Evolutionary conservation across 257 asterid genomes (phyloP).

Genomic region (Ocimum tenuiflorum): DNA sequence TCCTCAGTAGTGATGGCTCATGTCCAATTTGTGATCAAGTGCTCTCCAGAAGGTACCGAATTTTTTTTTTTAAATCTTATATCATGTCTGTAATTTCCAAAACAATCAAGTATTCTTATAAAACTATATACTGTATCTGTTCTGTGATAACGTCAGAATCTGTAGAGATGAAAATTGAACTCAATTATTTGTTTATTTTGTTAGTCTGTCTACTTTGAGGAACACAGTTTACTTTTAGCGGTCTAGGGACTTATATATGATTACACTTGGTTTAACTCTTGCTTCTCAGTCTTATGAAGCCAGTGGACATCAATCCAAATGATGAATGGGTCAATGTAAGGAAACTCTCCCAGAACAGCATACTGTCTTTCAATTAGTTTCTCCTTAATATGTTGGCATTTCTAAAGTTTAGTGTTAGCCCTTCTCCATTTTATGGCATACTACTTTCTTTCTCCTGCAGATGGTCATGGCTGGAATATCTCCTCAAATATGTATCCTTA

Average conservation of each 20-base stretch:
- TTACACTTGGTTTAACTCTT: constrained; percentile 10
- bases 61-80: constrained; percentile 3
- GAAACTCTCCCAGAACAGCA: constrained; percentile 10
- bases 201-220: not conserved
- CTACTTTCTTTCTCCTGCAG: constrained; percentile 44
- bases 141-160: not conserved
- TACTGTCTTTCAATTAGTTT: constrained; percentile 3
- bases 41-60: constrained; percentile 76
- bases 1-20: constrained; percentile 78
- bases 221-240: not conserved
- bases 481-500: constrained; percentile 87
- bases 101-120: not conserved
- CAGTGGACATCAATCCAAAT: constrained; percentile 77
- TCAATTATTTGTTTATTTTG: not conserved
- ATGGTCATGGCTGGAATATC: constrained; percentile 81
- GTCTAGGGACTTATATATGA: not conserved
- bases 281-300: constrained; percentile 75
- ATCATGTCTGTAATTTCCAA: constrained; percentile 2
- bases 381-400: not conserved
- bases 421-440: constrained; percentile 11
- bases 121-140: not conserved
- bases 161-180: not conserved
- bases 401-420: not conserved
- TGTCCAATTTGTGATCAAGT: constrained; percentile 98
- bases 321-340: constrained; percentile 96